Percentiles rank a stretch among this genome's conserved stretches.
phyloP scores from a whole-genome alignment of 2,329 filamentous ascomycete species.

The Neonectria ditissima region DNA sequence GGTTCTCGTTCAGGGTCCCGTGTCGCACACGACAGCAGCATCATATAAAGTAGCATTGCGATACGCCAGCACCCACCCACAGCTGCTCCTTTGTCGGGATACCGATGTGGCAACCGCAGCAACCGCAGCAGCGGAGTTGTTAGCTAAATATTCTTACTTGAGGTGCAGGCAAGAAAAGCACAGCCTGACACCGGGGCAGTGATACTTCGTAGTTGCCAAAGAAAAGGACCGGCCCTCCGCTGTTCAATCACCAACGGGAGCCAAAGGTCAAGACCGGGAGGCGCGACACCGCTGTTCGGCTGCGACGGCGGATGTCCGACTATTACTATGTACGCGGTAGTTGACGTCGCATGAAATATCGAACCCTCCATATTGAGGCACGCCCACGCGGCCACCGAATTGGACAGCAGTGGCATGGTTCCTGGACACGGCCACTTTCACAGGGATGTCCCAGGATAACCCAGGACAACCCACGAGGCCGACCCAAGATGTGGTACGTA shows the following conservation, averaged over 20 bases:
- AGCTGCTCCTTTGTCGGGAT: background rate
- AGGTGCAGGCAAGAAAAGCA: background rate
- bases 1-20: conserved; percentile 1
- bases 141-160: background rate
- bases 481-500: conserved; percentile 12
- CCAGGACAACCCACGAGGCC: conserved; percentile 23
- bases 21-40: conserved; percentile 3
- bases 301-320: conserved; percentile 14
- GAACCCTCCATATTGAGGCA: background rate
- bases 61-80: conserved; percentile 1
- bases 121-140: background rate
- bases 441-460: conserved; percentile 23
- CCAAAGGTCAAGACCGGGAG: background rate
- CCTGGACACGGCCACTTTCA: background rate
- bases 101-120: background rate
- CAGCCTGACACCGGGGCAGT: background rate
- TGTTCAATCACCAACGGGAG: background rate
- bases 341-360: conserved; percentile 4
- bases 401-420: conserved; percentile 6
- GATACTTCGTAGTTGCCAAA: background rate
- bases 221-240: background rate
- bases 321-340: too few relatives aligned
- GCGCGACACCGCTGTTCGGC: conserved; percentile 7
- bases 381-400: background rate
- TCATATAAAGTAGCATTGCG: background rate